Percentiles rank a stretch among this genome's conserved stretches.
These are phyloP conservation scores for Ophiostoma piceae DNA, from an alignment of 2,329 filamentous ascomycete species.

Conservation along the genomic window DNA sequence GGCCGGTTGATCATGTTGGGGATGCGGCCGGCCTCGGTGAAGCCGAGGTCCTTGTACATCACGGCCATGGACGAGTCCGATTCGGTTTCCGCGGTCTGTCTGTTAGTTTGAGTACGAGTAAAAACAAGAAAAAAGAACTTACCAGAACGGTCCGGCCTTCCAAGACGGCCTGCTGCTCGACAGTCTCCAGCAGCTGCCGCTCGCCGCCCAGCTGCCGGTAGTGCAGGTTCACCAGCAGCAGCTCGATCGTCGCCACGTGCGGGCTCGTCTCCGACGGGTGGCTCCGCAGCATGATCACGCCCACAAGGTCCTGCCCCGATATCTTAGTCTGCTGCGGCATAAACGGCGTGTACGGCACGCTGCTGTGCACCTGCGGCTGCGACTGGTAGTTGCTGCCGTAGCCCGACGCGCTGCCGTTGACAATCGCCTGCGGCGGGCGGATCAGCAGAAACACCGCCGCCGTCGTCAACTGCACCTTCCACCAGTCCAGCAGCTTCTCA, in stretches of 20 bases:
- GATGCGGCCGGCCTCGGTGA: constrained; percentile 50
- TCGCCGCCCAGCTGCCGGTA: constrained; percentile 50
- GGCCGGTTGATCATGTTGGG: constrained; percentile 47
- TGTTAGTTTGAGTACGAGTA: neutral
- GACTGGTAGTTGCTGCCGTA: neutral
- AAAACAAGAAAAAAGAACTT: constrained; percentile 31
- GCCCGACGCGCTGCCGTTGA: neutral
- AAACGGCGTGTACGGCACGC: neutral
- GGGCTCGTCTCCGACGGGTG: constrained; percentile 51
- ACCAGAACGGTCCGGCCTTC: constrained; percentile 51
- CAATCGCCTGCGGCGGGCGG: constrained; percentile 26
- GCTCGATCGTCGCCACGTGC: constrained; percentile 52
- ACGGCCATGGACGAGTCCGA: constrained; percentile 45
- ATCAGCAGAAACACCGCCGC: constrained; percentile 51
- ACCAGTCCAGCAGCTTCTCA: constrained; percentile 52
- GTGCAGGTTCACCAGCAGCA: constrained; percentile 51
- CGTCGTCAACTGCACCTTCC: constrained; percentile 50
- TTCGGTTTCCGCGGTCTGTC: constrained; percentile 39
- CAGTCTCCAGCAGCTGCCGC: constrained; percentile 44
- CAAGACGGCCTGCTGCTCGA: constrained; percentile 50
- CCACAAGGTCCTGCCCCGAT: constrained; percentile 46
- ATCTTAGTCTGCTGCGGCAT: constrained; percentile 29
- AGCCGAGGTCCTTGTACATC: constrained; percentile 54
- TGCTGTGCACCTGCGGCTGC: neutral
- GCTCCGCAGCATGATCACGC: constrained; percentile 51